Conservation (phyloP, 2,329 filamentous ascomycete genomes). For the Botryotinia globosa region DNA sequence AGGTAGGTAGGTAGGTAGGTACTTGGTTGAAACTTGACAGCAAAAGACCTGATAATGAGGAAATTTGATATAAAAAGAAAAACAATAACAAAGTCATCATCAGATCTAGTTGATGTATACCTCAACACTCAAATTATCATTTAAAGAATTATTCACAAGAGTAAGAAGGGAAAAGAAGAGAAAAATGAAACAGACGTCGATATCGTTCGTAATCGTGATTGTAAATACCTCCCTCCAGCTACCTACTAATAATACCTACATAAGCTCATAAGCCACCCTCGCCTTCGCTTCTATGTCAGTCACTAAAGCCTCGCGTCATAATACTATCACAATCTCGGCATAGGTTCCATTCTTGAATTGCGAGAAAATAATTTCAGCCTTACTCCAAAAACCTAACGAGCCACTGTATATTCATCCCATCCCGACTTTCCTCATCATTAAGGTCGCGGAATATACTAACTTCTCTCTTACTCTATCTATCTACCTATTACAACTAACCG, state of each 20-base stretch:
- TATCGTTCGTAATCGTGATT: background rate
- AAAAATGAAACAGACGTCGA: background rate
- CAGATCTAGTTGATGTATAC: background rate
- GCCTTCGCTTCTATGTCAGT: background rate
- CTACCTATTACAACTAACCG: background rate
- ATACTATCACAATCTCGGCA: constrained; percentile 12
- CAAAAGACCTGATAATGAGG: background rate
- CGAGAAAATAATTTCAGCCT: constrained; percentile 15
- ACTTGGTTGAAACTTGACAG: background rate
- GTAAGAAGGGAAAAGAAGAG: background rate
- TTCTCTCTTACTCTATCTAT: background rate
- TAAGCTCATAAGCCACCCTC: background rate
- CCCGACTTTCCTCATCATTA: background rate
- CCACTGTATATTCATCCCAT: background rate
- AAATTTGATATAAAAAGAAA: background rate
- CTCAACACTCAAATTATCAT: background rate
- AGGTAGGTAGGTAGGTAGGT: no score
- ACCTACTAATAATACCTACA: no score
- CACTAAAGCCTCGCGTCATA: constrained; percentile 23
- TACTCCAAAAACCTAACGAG: background rate
- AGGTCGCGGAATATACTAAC: background rate
- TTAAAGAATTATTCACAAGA: background rate
- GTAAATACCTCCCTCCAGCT: background rate
- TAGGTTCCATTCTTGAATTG: constrained; percentile 12
- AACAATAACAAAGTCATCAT: background rate